Conservation (phyloP, 768 basidiomycete species). For the Heimioporus sp. region DNA sequence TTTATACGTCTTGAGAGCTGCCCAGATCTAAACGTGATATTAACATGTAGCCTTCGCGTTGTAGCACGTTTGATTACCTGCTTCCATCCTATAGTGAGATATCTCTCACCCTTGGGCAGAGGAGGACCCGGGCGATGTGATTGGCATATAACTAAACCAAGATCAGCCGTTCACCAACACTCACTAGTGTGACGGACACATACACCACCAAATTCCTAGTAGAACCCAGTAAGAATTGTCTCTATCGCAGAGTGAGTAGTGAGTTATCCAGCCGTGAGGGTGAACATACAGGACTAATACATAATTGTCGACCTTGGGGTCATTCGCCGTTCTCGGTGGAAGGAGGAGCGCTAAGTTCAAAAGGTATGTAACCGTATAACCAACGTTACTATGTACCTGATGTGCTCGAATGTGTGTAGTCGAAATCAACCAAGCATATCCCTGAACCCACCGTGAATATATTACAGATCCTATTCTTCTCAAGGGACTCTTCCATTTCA, state of each 20-base stretch:
- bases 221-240: constrained; percentile 78
- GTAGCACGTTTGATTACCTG: constrained; percentile 44
- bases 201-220: constrained; percentile 87
- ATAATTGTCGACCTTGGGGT: constrained; percentile 74
- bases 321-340: constrained; percentile 39
- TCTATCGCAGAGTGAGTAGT: constrained; percentile 30
- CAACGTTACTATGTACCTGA: constrained; percentile 74
- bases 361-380: constrained; percentile 62
- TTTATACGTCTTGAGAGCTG: constrained; percentile 70
- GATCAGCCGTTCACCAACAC: neutral
- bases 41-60: neutral
- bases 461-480: constrained; percentile 84
- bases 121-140: constrained; percentile 80
- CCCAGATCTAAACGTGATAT: constrained; percentile 58
- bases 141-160: constrained; percentile 68
- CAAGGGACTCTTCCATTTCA: constrained; percentile 71
- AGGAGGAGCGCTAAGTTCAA: constrained; percentile 72
- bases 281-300: constrained; percentile 61
- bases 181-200: constrained; percentile 18
- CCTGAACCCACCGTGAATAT: constrained; percentile 64
- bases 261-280: neutral
- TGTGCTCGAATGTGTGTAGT: neutral
- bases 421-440: no score
- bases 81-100: constrained; percentile 84
- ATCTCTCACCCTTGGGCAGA: constrained; percentile 72